Evolutionary conservation across 768 basidiomycete genomes (phyloP), one percentile per base, ranked within the genome.

Genomic region (Leucosporidium yakuticum): DNA sequence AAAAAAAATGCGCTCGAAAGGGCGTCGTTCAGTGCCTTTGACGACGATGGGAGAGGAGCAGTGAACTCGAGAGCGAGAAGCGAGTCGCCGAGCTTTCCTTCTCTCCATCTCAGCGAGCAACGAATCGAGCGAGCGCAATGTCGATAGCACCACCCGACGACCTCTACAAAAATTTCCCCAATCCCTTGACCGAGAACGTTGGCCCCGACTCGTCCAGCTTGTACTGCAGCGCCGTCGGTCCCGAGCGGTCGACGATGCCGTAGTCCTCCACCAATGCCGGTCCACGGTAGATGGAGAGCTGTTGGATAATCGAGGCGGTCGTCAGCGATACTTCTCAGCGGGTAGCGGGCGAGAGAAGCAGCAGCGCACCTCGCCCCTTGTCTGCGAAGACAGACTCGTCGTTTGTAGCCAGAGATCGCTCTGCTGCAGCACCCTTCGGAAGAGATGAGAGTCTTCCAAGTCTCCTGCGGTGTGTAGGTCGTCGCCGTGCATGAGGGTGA

Each of bases 371-470:
- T 69, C 67, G 20, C 68, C 68, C 15, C 64, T 67, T 44, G 64
- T 69, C 53, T 69, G 68, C 2, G 68, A 64, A 7, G 64, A 34
- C 36, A 69, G 47, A 19, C 59, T 62, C 4, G 49, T 49, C 15
- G 68, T 69, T 39, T 69, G 64, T 0, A 69, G 60, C 68, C 68
- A 69, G n/a, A 69, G 31, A 29, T 65, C 68, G 31, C 56, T 53
- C 34, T 39, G 59, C 27, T 69, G 68, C 11, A 69, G 25, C 12
- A 62, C 14, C 6, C 59, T 51, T 1, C 68, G 68, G 20, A 69
- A 60, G 17, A 69, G 64, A 55, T 53, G 57, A 23, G n/a, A 15
- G 53, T 69, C 68, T 31, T 64, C 63, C 8, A 50, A 44, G 6
- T 20, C 34, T 23, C 54, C 53, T 48, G 32, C 51, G 2, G 68